Base-by-base conservation (phyloP, 1,284 basidiomycete species). In the Moesziomyces parantarcticus region DNA sequence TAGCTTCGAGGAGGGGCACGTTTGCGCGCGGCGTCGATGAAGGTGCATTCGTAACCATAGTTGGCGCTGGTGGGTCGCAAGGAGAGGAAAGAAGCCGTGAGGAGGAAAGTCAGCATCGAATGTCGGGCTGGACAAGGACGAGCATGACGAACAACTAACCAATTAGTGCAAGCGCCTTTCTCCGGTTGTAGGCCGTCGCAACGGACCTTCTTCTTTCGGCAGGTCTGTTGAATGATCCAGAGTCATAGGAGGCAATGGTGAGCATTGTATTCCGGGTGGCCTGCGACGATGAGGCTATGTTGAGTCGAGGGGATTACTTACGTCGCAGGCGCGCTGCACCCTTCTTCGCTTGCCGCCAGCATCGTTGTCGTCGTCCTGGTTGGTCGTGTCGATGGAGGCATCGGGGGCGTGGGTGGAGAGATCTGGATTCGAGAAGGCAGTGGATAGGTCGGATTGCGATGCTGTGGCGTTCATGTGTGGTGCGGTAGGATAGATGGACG, bases 131-230 rank as follows among this genome's bases (percentile, higher is more conserved):
- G 10, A 13, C 11, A 11, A 32, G 11, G 29, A 13, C 5, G 29
- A 32, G 13, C 11, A 32, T 32, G 10, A 13, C 0, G 10, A 13
- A 13, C 29, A 20, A 45, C 58, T 18, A 54, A 61, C 58, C 64
- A 80, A 23, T 80, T 79, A 26, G 73, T 66, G 45, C 78, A 81
- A 32, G 73, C 69, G 13, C 64, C 68, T 36, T 72, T 72, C 5
- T 75, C 76, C 1, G 74, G 73, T 32, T 77, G 69, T 3, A 80
- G 66, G 29, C 79, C 79, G 41, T 79, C 75, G 43, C 79, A 81
- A 14, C 77, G 70, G 23, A 81, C 67, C 44, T 81, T 81, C 36
- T 81, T 81, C 66, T 78, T 78, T 44, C 79, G 63, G 52, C 79
- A 81, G 5, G 63, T 76, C 64, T 71, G 49, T 48, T 22, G 7